phyloP scores from a whole-genome alignment of 2,329 filamentous ascomycete genomes.

The Rutstroemia sp. region DNA sequence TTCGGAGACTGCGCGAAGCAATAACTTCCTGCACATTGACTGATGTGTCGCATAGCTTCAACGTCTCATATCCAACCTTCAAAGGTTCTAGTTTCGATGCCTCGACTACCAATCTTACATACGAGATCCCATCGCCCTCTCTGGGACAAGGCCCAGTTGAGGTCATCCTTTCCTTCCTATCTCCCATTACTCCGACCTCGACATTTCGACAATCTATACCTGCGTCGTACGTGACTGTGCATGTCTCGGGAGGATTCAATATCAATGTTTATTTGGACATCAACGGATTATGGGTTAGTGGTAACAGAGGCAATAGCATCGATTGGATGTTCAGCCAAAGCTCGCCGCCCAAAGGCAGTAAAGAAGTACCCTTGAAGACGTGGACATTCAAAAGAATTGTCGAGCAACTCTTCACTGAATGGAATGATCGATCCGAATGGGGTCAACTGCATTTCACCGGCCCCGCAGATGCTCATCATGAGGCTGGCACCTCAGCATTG shows the following conservation, averaged over 20 bases:
- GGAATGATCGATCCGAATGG: conserved; percentile 72
- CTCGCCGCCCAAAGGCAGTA: conserved; percentile 32
- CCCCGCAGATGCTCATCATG: conserved; percentile 58
- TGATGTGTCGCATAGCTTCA: conserved; percentile 36
- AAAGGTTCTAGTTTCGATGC: conserved; percentile 59
- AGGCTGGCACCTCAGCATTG: conserved; percentile 59
- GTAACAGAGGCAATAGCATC: conserved; percentile 60
- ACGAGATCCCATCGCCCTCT: conserved; percentile 43
- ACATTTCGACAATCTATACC: conserved; percentile 39
- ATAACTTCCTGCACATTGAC: not conserved
- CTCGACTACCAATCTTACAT: conserved; percentile 63
- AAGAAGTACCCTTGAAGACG: conserved; percentile 46
- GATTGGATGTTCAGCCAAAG: conserved; percentile 56
- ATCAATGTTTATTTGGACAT: conserved; percentile 60
- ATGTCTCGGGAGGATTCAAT: conserved; percentile 59
- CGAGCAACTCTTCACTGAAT: conserved; percentile 69
- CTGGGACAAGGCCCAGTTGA: conserved; percentile 37
- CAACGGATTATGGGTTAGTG: conserved; percentile 77
- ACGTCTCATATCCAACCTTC: conserved; percentile 51
- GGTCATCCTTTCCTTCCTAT: conserved; percentile 50
- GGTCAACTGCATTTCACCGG: conserved; percentile 71
- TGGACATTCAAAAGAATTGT: conserved; percentile 54
- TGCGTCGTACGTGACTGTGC: conserved; percentile 69
- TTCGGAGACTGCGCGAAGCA: not conserved
- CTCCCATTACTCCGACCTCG: conserved; percentile 29